A percentile compares a stretch with the other conserved stretches of the same genome.
Evolutionary conservation across 163 green algal genomes (phyloP).

Genomic region (Coccomyxa subellipsoidea): DNA sequence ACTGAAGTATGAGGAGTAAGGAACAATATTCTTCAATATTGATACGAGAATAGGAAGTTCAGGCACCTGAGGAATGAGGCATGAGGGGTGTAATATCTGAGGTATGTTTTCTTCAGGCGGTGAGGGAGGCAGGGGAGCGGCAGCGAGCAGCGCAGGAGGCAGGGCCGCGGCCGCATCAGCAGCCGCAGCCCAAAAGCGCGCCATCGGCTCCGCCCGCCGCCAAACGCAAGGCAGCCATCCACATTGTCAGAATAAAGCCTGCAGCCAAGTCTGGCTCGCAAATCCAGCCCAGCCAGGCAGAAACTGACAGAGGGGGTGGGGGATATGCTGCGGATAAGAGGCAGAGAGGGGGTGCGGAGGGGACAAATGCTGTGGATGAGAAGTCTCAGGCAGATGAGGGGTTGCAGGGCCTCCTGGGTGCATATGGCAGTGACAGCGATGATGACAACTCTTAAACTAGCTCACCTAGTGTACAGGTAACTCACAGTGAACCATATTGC

Average conservation of each 20-base stretch:
- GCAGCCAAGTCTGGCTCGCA: neutral
- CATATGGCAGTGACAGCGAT: slow-evolving; percentile 26
- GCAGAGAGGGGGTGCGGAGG: neutral
- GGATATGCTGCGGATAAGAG: neutral
- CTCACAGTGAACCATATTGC: too few species aligned
- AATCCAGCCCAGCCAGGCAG: neutral
- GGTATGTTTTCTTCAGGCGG: slow-evolving; percentile 10
- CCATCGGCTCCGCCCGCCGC: neutral
- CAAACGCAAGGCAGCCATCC: neutral
- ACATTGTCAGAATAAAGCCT: neutral
- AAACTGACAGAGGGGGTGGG: neutral
- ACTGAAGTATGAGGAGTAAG: too few species aligned
- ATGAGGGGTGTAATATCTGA: too few species aligned
- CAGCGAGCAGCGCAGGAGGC: neutral
- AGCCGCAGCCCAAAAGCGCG: neutral
- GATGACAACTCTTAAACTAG: neutral
- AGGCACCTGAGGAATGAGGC: too few species aligned
- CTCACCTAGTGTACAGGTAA: too few species aligned
- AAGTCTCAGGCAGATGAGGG: slow-evolving; percentile 1
- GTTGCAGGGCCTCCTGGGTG: slow-evolving; percentile 28
- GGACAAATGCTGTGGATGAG: neutral
- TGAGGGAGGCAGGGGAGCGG: slow-evolving; percentile 9
- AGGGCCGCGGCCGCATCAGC: neutral
- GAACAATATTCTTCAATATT: too few species aligned
- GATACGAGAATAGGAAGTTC: too few species aligned